These are phyloP conservation scores for Penicillium sp. DNA, from an alignment of 2,329 filamentous ascomycete species.

Conservation along the genomic window DNA sequence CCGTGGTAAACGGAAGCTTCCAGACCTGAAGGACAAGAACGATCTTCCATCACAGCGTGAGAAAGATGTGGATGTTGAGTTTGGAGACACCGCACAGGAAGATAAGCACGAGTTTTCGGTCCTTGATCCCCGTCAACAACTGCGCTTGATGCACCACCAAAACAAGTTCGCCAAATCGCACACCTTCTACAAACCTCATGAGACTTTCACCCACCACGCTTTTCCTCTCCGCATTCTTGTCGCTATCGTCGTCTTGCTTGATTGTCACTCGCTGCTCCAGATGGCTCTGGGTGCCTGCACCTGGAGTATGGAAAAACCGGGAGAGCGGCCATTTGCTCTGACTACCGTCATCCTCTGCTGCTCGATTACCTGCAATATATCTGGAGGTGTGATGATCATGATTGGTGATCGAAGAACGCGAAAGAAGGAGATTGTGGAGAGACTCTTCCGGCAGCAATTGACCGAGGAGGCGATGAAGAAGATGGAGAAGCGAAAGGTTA, in stretches of 20 bases:
- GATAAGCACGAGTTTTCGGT: constrained; percentile 65
- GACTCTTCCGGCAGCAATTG: constrained; percentile 75
- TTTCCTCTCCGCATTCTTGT: constrained; percentile 77
- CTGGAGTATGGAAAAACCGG: constrained; percentile 75
- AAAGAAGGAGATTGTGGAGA: constrained; percentile 83
- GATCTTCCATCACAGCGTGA: constrained; percentile 61
- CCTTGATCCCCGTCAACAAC: constrained; percentile 68
- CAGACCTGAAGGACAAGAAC: constrained; percentile 68
- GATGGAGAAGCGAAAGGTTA: constrained; percentile 55
- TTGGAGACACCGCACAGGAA: constrained; percentile 45
- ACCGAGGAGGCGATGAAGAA: constrained; percentile 68
- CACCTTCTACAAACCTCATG: constrained; percentile 87
- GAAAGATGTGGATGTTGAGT: constrained; percentile 50
- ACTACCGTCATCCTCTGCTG: constrained; percentile 82
- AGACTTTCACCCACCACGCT: constrained; percentile 78
- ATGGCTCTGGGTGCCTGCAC: constrained; percentile 78
- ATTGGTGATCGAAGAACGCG: constrained; percentile 76
- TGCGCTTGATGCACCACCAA: constrained; percentile 74
- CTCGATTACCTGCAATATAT: constrained; percentile 77
- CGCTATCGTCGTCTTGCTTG: constrained; percentile 76
- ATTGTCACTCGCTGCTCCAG: constrained; percentile 79
- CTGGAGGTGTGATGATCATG: constrained; percentile 74
- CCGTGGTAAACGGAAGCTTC: constrained; percentile 65
- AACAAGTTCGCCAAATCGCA: constrained; percentile 80
- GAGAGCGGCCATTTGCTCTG: constrained; percentile 67